Conservation (phyloP, 352 stramenopile genomes). For the Thalassiosira hispida region DNA sequence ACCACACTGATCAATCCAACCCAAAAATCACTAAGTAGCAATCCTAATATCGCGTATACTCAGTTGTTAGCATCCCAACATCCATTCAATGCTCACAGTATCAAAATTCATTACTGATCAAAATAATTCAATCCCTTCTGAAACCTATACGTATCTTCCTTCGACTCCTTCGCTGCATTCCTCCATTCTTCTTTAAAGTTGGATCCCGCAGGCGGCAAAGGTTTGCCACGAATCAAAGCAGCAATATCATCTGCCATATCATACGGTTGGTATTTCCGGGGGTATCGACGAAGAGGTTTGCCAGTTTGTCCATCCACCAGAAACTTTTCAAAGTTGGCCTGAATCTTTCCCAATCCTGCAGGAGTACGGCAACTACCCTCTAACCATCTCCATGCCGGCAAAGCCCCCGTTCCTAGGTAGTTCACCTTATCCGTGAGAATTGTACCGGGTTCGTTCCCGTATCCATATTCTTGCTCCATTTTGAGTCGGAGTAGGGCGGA, state of each 20-base stretch:
- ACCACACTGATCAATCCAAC: too few species aligned
- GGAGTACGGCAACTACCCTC: conserved; percentile 79
- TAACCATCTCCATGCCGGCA: conserved; percentile 85
- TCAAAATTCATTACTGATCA: conserved; percentile 70
- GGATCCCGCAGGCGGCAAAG: conserved; percentile 67
- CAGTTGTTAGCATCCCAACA: neutral
- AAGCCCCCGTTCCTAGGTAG: conserved; percentile 73
- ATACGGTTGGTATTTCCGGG: conserved; percentile 78
- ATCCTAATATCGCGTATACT: too few species aligned
- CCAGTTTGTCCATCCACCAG: conserved; percentile 66
- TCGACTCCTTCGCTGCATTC: conserved; percentile 71
- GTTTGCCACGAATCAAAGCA: conserved; percentile 59
- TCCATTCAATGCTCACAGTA: neutral
- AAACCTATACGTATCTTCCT: conserved; percentile 83
- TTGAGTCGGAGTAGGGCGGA: conserved; percentile 81
- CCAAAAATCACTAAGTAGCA: too few species aligned
- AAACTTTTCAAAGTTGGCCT: conserved; percentile 76
- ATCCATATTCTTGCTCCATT: conserved; percentile 83
- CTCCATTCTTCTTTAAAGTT: conserved; percentile 85
- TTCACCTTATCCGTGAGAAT: conserved; percentile 84
- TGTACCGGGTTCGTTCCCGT: conserved; percentile 74
- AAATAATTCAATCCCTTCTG: conserved; percentile 86
- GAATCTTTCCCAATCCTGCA: conserved; percentile 77
- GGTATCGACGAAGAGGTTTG: conserved; percentile 77
- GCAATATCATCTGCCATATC: conserved; percentile 83